Conservation (phyloP, 352 stramenopile species). For the Pythium apleroticum region DNA sequence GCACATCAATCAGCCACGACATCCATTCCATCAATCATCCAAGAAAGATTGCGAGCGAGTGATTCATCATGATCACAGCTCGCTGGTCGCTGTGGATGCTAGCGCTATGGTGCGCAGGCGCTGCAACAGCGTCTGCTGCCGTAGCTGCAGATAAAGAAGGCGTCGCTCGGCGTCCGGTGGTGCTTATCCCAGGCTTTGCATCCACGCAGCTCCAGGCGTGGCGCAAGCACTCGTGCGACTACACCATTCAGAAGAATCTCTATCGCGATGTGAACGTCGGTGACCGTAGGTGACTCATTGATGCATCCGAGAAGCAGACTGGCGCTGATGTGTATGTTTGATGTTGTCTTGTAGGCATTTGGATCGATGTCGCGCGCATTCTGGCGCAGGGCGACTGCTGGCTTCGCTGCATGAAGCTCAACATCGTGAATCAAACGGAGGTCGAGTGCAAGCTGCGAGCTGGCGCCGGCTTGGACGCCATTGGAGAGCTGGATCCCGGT, state of each 20-base stretch:
- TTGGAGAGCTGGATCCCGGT: slow-evolving; percentile 73
- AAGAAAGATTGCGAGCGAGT: background rate
- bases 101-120: background rate
- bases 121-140: background rate
- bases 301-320: too few relatives aligned
- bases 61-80: background rate
- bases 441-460: slow-evolving; percentile 74
- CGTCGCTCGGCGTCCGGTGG: slow-evolving; percentile 45
- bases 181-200: slow-evolving; percentile 77
- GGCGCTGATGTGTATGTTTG: background rate
- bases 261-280: slow-evolving; percentile 77
- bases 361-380: slow-evolving; percentile 71
- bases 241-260: slow-evolving; percentile 71
- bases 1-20: background rate
- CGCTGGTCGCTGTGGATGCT: background rate
- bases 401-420: slow-evolving; percentile 73
- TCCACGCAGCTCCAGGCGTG: slow-evolving; percentile 78
- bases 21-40: background rate
- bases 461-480: slow-evolving; percentile 50
- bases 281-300: slow-evolving; percentile 48
- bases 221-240: slow-evolving; percentile 56
- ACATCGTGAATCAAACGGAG: slow-evolving; percentile 67
- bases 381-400: slow-evolving; percentile 77
- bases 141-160: slow-evolving; percentile 2
- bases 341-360: slow-evolving; percentile 41